Conservation (phyloP, 331 rosid genomes). For the Prunus yedoensis region DNA sequence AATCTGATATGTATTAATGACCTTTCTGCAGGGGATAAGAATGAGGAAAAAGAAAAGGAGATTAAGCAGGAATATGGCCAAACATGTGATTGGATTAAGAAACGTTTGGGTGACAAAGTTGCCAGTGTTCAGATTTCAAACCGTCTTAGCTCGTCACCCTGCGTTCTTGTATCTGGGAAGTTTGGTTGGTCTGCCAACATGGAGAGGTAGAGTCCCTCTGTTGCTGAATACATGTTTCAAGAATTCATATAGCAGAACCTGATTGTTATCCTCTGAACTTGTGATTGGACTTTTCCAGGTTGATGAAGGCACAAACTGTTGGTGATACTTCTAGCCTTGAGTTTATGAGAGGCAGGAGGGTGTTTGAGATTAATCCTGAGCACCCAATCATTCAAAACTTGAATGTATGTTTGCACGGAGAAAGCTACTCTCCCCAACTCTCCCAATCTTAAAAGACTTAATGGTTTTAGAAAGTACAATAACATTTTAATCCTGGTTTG, state of each 20-base stretch:
- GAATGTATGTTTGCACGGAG: slow-evolving; percentile 52
- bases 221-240: slow-evolving; percentile 11
- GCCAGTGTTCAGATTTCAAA: slow-evolving; percentile 88
- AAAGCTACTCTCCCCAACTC: background rate
- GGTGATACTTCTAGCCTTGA: slow-evolving; percentile 88
- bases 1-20: slow-evolving; percentile 6
- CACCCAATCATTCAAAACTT: slow-evolving; percentile 78
- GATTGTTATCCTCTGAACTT: background rate
- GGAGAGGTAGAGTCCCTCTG: slow-evolving; percentile 64
- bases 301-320: slow-evolving; percentile 85
- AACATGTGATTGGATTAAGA: slow-evolving; percentile 96
- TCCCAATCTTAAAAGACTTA: background rate
- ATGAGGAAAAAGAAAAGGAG: slow-evolving; percentile 85
- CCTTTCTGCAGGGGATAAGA: slow-evolving; percentile 71
- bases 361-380: slow-evolving; percentile 89
- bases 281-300: slow-evolving; percentile 45
- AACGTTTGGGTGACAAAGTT: slow-evolving; percentile 85
- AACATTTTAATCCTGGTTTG: background rate
- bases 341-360: slow-evolving; percentile 95
- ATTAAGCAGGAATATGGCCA: slow-evolving; percentile 77
- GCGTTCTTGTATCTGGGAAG: slow-evolving; percentile 92
- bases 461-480: background rate
- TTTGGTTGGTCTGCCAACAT: slow-evolving; percentile 99
- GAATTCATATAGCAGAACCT: background rate
- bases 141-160: slow-evolving; percentile 90